Percentiles rank a stretch among this genome's conserved stretches.
Conservation (phyloP, 2,329 filamentous ascomycete genomes). For the Aspergillus sp. region DNA sequence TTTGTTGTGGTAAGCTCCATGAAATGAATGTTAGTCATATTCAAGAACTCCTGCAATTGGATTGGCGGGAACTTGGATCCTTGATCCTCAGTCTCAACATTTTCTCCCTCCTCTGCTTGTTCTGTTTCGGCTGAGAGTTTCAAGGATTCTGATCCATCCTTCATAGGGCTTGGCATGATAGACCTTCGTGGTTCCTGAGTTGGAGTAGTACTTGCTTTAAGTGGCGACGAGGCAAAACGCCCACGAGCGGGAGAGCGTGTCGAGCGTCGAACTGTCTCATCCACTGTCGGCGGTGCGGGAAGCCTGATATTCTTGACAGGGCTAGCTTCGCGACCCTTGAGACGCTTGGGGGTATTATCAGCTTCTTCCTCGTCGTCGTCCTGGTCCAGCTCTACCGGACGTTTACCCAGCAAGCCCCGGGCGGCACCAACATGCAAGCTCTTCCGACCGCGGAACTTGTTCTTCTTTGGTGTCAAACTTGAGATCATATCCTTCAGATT, state of each 20-base stretch:
- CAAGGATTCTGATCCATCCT: conserved; percentile 14
- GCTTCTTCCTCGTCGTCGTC: conserved; percentile 57
- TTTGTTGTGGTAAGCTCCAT: conserved; percentile 99
- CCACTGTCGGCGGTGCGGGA: conserved; percentile 63
- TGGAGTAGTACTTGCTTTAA: conserved; percentile 49
- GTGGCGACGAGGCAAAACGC: conserved; percentile 25
- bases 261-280: conserved; percentile 59
- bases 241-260: conserved; percentile 46
- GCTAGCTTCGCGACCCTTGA: conserved; percentile 67
- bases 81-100: conserved; percentile 28
- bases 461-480: conserved; percentile 72
- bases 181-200: conserved; percentile 34
- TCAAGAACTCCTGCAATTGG: conserved; percentile 85
- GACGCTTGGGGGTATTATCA: conserved; percentile 56
- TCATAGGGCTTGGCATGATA: conserved; percentile 30
- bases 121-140: conserved; percentile 33
- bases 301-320: conserved; percentile 72
- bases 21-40: conserved; percentile 94
- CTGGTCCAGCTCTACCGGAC: conserved; percentile 65
- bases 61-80: conserved; percentile 58
- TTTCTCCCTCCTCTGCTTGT: conserved; percentile 39
- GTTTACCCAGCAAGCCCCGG: conserved; percentile 67
- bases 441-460: conserved; percentile 62
- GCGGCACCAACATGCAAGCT: conserved; percentile 73
- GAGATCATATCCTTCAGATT: conserved; percentile 74